Evolutionary conservation across 768 basidiomycete species (phyloP).

Genomic region (Podaxis rugospora): DNA sequence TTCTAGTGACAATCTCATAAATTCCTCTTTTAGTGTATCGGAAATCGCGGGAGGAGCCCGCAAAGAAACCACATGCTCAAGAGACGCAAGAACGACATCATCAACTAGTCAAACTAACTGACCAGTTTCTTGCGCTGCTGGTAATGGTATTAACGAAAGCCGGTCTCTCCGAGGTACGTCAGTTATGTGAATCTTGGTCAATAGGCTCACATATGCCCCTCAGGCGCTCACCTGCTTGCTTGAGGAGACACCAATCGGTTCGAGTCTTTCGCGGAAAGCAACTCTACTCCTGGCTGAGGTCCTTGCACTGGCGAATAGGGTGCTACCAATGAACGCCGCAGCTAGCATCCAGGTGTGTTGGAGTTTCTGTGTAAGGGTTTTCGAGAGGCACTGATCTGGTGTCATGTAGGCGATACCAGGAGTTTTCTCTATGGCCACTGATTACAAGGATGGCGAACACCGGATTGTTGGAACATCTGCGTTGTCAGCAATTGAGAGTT

Average conservation of each 20-base stretch:
- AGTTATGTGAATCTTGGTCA: neutral
- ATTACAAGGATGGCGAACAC: conserved; percentile 72
- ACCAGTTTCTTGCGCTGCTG: conserved; percentile 88
- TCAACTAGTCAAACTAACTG: conserved; percentile 74
- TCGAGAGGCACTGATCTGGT: neutral
- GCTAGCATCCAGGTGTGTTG: conserved; percentile 72
- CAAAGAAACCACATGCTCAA: conserved; percentile 25
- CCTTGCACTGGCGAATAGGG: conserved; percentile 81
- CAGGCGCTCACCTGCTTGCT: conserved; percentile 85
- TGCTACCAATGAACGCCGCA: conserved; percentile 78
- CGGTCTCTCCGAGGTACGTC: conserved; percentile 79
- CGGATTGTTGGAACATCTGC: conserved; percentile 82
- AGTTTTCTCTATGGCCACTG: conserved; percentile 80
- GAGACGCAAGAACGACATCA: conserved; percentile 43
- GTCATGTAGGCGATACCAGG: conserved; percentile 69
- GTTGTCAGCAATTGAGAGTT: conserved; percentile 84
- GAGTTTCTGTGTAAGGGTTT: neutral
- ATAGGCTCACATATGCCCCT: neutral
- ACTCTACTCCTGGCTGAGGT: conserved; percentile 90
- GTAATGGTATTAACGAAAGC: conserved; percentile 82
- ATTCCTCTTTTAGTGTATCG: conserved; percentile 54
- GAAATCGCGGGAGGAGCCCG: conserved; percentile 38
- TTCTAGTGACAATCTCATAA: neutral
- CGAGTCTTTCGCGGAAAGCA: conserved; percentile 81
- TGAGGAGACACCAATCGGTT: conserved; percentile 71